Evolutionary conservation across 345 rosid species (phyloP).

Genomic region (Populus deltoides): DNA sequence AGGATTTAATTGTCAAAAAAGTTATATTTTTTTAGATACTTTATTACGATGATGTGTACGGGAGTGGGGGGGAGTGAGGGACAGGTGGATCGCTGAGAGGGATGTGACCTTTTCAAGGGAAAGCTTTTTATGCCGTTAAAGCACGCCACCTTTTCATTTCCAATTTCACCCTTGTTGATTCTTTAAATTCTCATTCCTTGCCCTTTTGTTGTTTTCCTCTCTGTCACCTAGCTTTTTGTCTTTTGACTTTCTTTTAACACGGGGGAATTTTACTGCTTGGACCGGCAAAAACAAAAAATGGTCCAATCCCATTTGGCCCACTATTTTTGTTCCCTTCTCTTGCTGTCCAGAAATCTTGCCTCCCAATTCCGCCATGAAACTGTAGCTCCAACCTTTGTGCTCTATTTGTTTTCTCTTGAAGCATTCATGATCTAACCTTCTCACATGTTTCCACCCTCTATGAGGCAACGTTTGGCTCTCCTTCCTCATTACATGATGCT

Average conservation of each 20-base stretch:
- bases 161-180: conserved; percentile 24
- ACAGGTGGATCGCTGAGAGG: not conserved
- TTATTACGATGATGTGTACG: no score
- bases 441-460: no score
- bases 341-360: not conserved
- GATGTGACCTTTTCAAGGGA: not conserved
- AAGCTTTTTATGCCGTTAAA: conserved; percentile 36
- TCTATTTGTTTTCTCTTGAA: no score
- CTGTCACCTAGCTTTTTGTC: conserved; percentile 20
- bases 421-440: no score
- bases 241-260: conserved; percentile 10
- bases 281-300: not conserved
- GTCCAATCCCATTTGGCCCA: not conserved
- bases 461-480: no score
- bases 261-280: not conserved
- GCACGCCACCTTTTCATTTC: conserved; percentile 37
- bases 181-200: not conserved
- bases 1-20: not conserved
- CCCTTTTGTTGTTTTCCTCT: not conserved
- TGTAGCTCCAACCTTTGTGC: not conserved
- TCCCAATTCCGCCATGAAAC: not conserved
- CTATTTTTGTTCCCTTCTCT: not conserved
- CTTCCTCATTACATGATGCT: no score
- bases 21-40: no score
- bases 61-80: not conserved